Evolutionary conservation across 768 basidiomycete species (phyloP), one percentile per base, ranked within the genome.

Genomic region (Crepidotus variabilis): DNA sequence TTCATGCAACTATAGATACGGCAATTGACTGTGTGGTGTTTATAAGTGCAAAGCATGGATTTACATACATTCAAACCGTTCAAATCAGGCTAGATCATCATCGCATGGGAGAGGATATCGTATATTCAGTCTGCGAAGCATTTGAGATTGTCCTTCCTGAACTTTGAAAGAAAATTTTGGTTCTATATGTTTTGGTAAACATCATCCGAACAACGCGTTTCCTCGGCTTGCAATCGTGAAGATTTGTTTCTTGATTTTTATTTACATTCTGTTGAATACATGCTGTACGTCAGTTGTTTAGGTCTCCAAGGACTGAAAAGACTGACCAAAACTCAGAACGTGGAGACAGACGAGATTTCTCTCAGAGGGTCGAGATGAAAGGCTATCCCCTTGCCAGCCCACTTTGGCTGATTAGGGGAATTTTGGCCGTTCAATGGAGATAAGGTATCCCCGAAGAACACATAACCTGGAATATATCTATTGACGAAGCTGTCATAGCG

Each of bases 401-500:
- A 58, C 22, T 39, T 58, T 0, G 47, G 50, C 18, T 43, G 39
- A 16, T 5, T 43, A 35, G 35, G 10, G 43, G 36, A 16, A 50
- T 49, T 23, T 52, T 49, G 14, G 24, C 32, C 16, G 14, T 22
- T 1, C 16, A 28, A 23, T 34, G 34, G 35, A 32, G 59, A 52
- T 53, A 66, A 52, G 52, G 65, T 83, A 20, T 83, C 82, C 2
- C 80, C 84, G 65, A 90, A 98, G 67, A 95, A 88, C 57, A 96
- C 85, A 65, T 97, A 98, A 2, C 90, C 92, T 1, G 94, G 94
- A 62, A 98, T 94, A 69, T 97, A 97, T 3, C 95, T 85, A 69
- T 94, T 90, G 6, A 95, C 85, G 66, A 96, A 96, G 34, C 90
- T 92, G 65, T 34, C 22, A 43, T 47, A 52, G 46, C 21, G 28